phyloP scores from a whole-genome alignment of 306 rosid species.

The Styphnolobium japonicum region DNA sequence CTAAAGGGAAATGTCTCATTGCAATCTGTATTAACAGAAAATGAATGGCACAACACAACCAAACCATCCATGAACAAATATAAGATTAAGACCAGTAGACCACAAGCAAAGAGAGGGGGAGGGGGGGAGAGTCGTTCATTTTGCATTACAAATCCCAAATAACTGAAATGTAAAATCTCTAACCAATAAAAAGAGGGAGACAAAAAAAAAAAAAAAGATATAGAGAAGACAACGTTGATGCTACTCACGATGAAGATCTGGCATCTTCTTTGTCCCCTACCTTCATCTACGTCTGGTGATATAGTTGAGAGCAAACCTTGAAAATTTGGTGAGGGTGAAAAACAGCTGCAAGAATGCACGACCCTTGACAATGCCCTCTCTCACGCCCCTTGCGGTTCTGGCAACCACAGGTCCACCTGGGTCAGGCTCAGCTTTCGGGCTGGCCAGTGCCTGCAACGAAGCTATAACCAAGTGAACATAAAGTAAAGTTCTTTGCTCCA shows the following conservation, averaged over 20 bases:
- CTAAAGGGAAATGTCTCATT: neutral
- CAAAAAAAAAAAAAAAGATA: neutral
- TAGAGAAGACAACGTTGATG: conserved; percentile 12
- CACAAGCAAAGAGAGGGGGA: neutral
- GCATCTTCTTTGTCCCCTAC: conserved; percentile 24
- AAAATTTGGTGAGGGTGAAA: conserved; percentile 53
- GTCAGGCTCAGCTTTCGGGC: conserved; percentile 34
- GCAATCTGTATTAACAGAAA: neutral
- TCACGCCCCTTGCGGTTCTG: conserved; percentile 54
- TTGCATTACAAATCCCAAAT: neutral
- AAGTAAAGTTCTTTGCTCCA: conserved; percentile 26
- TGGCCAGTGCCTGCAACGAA: conserved; percentile 56
- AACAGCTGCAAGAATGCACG: conserved; percentile 66
- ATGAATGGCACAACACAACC: neutral
- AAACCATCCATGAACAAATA: neutral
- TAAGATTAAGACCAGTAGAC: neutral
- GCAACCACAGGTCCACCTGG: conserved; percentile 54
- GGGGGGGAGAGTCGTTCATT: neutral
- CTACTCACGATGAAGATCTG: conserved; percentile 22
- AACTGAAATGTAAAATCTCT: neutral
- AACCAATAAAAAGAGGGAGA: neutral
- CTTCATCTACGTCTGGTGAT: conserved; percentile 39
- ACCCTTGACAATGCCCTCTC: conserved; percentile 71
- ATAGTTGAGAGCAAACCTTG: conserved; percentile 55
- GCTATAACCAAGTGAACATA: conserved; percentile 64